Evolutionary conservation across 192 early-diverging fungal species (phyloP).

Genomic region (Spinellus fusiger): DNA sequence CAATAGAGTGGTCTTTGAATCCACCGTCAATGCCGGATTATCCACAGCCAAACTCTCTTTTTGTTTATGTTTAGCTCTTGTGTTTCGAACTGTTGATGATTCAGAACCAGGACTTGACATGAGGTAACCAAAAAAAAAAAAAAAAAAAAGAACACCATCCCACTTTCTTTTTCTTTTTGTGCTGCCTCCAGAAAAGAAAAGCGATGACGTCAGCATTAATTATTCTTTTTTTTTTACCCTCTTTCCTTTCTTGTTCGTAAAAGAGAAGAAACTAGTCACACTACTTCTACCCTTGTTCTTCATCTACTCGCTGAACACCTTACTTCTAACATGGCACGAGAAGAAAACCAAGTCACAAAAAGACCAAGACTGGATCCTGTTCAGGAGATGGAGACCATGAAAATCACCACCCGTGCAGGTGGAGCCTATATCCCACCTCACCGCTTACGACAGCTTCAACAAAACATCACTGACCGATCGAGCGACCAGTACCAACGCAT

Average conservation of each 20-base stretch:
- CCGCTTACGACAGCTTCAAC: constrained; percentile 67
- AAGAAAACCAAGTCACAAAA: neutral
- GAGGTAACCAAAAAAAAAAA: too few species aligned
- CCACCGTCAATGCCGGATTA: too few species aligned
- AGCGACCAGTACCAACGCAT: constrained; percentile 77
- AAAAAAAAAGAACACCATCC: too few species aligned
- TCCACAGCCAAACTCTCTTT: too few species aligned
- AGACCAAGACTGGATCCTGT: constrained; percentile 27
- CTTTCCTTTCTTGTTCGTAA: neutral
- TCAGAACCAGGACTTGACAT: too few species aligned
- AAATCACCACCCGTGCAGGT: constrained; percentile 48
- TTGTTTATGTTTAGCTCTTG: too few species aligned
- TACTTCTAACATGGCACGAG: neutral
- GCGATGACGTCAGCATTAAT: neutral
- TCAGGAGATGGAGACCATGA: constrained; percentile 35
- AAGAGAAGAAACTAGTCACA: neutral
- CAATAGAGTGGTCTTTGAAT: too few species aligned
- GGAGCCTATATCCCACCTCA: constrained; percentile 86
- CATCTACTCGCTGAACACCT: neutral
- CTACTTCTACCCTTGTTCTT: neutral
- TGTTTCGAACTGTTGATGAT: too few species aligned
- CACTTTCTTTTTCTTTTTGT: neutral
- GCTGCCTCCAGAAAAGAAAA: neutral
- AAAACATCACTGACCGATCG: constrained; percentile 61
- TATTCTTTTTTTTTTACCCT: neutral